Percentiles rank a stretch among this genome's conserved stretches.
phyloP scores from a whole-genome alignment of 345 rosid genomes.

The Citrus medica region DNA sequence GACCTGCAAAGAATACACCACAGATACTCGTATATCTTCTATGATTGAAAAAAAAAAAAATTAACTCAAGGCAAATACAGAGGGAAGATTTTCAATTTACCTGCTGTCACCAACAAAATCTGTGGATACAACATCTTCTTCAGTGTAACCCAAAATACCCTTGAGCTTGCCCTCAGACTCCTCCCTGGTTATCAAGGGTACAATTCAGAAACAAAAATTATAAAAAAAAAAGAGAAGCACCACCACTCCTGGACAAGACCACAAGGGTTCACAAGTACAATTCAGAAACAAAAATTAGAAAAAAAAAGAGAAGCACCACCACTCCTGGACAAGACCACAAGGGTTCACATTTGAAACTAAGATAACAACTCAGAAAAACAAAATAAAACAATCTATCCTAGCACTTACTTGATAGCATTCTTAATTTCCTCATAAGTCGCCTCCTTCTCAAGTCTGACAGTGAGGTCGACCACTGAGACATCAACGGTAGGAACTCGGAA shows the following conservation, averaged over 20 bases:
- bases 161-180: conserved; percentile 71
- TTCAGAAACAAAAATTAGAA: background rate
- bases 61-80: background rate
- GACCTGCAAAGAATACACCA: conserved; percentile 44
- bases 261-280: background rate
- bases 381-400: background rate
- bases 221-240: background rate
- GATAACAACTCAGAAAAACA: background rate
- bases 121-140: conserved; percentile 85
- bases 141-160: conserved; percentile 84
- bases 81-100: conserved; percentile 19
- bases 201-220: background rate
- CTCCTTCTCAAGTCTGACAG: conserved; percentile 70
- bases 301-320: background rate
- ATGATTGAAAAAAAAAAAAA: background rate
- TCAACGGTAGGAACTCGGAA: conserved; percentile 94
- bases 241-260: background rate
- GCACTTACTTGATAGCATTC: conserved; percentile 57
- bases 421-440: conserved; percentile 76
- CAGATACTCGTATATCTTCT: background rate
- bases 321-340: background rate
- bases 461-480: conserved; percentile 89
- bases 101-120: conserved; percentile 83
- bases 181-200: conserved; percentile 37
- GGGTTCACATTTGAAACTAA: background rate